These are phyloP conservation scores for Zymoseptoria ardabiliae DNA, from an alignment of 2,329 filamentous ascomycete species.

Conservation along the genomic window DNA sequence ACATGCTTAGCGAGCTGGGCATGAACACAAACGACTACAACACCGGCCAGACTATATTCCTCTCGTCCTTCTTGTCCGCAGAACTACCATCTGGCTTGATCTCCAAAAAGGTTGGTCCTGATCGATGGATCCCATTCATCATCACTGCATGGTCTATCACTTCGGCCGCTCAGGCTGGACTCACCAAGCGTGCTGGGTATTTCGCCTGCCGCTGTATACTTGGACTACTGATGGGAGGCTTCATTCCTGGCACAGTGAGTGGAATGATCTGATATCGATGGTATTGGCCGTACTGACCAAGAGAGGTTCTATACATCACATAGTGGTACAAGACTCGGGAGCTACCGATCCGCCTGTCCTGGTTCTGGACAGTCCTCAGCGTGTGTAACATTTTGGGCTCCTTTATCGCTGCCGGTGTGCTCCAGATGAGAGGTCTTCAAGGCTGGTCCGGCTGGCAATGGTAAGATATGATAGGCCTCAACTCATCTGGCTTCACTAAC, in stretches of 20 bases:
- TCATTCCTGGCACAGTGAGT: slow-evolving; percentile 46
- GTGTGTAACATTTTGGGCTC: slow-evolving; percentile 26
- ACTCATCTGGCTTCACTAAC: slow-evolving; percentile 41
- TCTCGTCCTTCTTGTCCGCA: slow-evolving; percentile 27
- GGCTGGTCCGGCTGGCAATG: slow-evolving; percentile 18
- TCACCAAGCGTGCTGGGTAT: slow-evolving; percentile 29
- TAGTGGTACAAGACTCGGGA: slow-evolving; percentile 30
- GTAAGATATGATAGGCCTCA: slow-evolving; percentile 34
- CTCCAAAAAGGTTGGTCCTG: slow-evolving; percentile 40
- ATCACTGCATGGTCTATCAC: slow-evolving; percentile 38
- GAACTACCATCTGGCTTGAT: slow-evolving; percentile 42
- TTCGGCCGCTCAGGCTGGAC: slow-evolving; percentile 24
- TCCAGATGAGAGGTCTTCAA: slow-evolving; percentile 34
- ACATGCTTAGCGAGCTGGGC: slow-evolving; percentile 21
- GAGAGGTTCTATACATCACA: slow-evolving; percentile 13
- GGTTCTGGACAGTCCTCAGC: slow-evolving; percentile 34
- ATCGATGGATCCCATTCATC: slow-evolving; percentile 39
- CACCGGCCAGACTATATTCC: slow-evolving; percentile 23
- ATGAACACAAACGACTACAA: slow-evolving; percentile 29
- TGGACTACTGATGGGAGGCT: slow-evolving; percentile 33
- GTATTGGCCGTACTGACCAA: background rate
- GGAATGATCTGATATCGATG: slow-evolving; percentile 7
- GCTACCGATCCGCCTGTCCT: slow-evolving; percentile 35
- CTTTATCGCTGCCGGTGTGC: slow-evolving; percentile 48
- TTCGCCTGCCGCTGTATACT: slow-evolving; percentile 33